These are phyloP conservation scores for Camptophora hylomeconis DNA, from an alignment of 2,329 filamentous ascomycete species.

Conservation along the genomic window DNA sequence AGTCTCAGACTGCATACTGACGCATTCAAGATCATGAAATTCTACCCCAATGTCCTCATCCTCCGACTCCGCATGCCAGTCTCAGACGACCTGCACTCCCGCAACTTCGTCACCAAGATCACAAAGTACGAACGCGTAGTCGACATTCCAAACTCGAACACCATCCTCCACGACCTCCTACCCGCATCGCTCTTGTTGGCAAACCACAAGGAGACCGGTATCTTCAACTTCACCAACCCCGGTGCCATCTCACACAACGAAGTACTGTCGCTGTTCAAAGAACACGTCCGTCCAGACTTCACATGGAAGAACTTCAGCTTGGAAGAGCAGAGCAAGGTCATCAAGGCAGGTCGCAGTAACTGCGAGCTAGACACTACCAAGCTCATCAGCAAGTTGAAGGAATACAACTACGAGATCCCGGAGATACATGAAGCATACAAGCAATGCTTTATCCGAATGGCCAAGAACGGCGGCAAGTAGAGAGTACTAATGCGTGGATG, in stretches of 20 bases:
- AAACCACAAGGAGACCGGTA: constrained; percentile 47
- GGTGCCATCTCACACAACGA: constrained; percentile 61
- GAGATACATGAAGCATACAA: constrained; percentile 6
- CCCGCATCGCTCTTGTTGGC: constrained; percentile 48
- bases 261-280: constrained; percentile 48
- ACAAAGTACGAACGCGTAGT: constrained; percentile 51
- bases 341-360: constrained; percentile 55
- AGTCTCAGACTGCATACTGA: no score
- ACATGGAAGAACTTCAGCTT: constrained; percentile 54
- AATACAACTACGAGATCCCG: constrained; percentile 3
- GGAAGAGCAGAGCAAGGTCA: constrained; percentile 53
- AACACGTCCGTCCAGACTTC: constrained; percentile 46
- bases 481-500: no score
- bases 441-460: constrained; percentile 5
- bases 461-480: no score
- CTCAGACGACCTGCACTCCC: constrained; percentile 51
- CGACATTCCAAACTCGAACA: constrained; percentile 56
- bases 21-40: no score
- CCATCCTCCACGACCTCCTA: constrained; percentile 51
- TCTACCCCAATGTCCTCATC: constrained; percentile 40
- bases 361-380: constrained; percentile 25
- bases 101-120: constrained; percentile 60
- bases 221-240: constrained; percentile 61
- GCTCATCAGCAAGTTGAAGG: constrained; percentile 4
- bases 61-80: constrained; percentile 58